Evolutionary conservation across 2,329 filamentous ascomycete species (phyloP).

Genomic region (Penicillium janthinellum): DNA sequence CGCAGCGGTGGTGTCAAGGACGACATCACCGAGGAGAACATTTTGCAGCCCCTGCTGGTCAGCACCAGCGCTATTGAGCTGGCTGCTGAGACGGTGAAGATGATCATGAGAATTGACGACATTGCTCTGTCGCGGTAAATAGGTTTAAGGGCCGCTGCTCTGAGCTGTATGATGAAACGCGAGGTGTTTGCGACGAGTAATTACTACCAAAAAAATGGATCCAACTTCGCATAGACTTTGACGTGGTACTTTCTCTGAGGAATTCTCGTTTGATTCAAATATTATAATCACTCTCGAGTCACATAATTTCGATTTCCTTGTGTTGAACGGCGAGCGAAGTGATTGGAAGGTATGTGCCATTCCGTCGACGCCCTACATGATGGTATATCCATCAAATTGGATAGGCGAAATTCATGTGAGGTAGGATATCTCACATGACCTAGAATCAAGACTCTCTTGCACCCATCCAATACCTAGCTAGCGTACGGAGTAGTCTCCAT

Average conservation of each 20-base stretch:
- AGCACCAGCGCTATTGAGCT: conserved; percentile 97
- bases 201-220: conserved; percentile 25
- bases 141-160: conserved; percentile 16
- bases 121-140: conserved; percentile 58
- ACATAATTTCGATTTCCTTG: background rate
- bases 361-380: too few relatives aligned
- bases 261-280: background rate
- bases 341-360: too few relatives aligned
- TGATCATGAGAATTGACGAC: conserved; percentile 74
- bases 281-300: background rate
- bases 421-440: too few relatives aligned
- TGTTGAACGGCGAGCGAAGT: too few relatives aligned
- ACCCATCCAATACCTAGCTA: too few relatives aligned
- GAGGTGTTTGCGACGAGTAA: conserved; percentile 30
- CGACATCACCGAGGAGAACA: conserved; percentile 95
- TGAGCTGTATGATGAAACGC: conserved; percentile 32
- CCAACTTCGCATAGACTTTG: conserved; percentile 18
- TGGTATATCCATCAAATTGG: too few relatives aligned
- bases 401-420: too few relatives aligned
- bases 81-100: conserved; percentile 97
- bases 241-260: too few relatives aligned
- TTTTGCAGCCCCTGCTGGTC: conserved; percentile 91
- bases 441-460: too few relatives aligned
- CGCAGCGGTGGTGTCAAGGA: conserved; percentile 95
- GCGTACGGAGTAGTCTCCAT: too few relatives aligned